Evolutionary conservation across 106 monocot genomes (phyloP), one percentile per base, ranked within the genome.

Genomic region (Acorus calamus): DNA sequence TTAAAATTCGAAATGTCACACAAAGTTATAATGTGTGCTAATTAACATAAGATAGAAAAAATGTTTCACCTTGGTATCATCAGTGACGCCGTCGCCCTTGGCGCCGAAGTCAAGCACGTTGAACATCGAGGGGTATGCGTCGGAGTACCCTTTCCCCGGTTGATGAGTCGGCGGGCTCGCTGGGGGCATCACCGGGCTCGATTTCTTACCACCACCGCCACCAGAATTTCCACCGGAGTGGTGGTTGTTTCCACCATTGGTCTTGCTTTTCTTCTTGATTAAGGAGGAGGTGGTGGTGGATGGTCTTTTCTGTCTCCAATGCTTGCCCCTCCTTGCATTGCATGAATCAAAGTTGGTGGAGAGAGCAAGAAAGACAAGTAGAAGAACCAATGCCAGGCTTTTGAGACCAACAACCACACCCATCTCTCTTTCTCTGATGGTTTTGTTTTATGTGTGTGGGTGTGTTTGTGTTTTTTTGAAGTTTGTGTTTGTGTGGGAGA

Each of bases 321-420:
- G 77, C 80, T 55, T 80, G 56, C 87, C 77, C 67, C 77, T 74
- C 69, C 87, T 80, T 11, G 66, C 87, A 4, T 83, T 71, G 51
- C 80, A 75, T 9, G 48, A 53, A 41, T 81, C 72, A 56, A 83
- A 68, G 51, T 14, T 70, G 44, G 53, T 70, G 64, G 74, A 80
- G 49, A 74, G 6, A 12, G 71, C 49, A 53, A 76, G 28, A 53
- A 80, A 13, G 50, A 81, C 62, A 59, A 83, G 53, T 41, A 88
- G 63, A 66, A 87, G 77, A 0, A 88, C 59, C 45, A 80, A 51
- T 14, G 53, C 51, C 54, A 86, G 6, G 72, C 72, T 68, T 78
- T 88, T 83, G 11, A 72, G 4, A 14, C 80, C 10, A 70, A 48
- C 41, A 49, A 44, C 5, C 58, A 70, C 78, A 79, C 76, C 7